phyloP scores from a whole-genome alignment of 768 basidiomycete genomes.

The Termitomyces sp. region DNA sequence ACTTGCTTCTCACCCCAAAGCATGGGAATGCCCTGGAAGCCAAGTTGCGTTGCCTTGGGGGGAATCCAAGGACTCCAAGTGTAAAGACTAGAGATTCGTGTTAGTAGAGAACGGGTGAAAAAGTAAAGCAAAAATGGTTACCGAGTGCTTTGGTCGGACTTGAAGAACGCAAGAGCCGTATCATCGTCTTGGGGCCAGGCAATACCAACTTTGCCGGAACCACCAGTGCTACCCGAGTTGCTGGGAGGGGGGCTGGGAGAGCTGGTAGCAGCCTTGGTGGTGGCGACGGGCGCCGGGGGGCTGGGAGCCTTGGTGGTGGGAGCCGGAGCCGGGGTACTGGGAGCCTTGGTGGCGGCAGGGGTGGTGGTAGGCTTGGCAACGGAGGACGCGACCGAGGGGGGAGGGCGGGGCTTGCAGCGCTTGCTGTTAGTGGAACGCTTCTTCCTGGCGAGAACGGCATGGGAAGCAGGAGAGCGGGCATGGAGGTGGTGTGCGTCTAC shows the following conservation, averaged over 20 bases:
- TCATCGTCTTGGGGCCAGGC: constrained; percentile 63
- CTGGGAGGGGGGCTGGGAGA: constrained; percentile 6
- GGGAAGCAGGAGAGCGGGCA: constrained; percentile 41
- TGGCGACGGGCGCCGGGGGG: constrained; percentile 10
- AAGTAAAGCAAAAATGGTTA: constrained; percentile 20
- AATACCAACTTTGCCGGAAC: constrained; percentile 49
- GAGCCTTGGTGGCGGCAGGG: background rate
- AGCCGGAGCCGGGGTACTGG: constrained; percentile 9
- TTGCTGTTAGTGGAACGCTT: constrained; percentile 38
- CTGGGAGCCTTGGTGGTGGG: constrained; percentile 6
- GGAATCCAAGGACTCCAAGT: constrained; percentile 61
- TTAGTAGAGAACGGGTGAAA: background rate
- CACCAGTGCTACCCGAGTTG: constrained; percentile 16
- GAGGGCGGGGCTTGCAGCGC: constrained; percentile 55
- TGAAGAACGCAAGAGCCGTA: constrained; percentile 45
- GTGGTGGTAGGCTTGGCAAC: constrained; percentile 15
- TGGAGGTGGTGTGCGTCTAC: constrained; percentile 31
- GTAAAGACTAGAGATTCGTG: constrained; percentile 38
- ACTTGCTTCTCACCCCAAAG: constrained; percentile 61
- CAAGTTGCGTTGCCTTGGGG: constrained; percentile 31
- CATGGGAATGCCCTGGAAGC: constrained; percentile 59
- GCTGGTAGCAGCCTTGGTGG: constrained; percentile 8
- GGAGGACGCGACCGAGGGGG: constrained; percentile 19
- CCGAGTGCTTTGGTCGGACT: constrained; percentile 37
- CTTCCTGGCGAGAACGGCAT: constrained; percentile 44